These are phyloP conservation scores for Xerocomellus intermedius DNA, from an alignment of 768 basidiomycete genomes.

Conservation along the genomic window DNA sequence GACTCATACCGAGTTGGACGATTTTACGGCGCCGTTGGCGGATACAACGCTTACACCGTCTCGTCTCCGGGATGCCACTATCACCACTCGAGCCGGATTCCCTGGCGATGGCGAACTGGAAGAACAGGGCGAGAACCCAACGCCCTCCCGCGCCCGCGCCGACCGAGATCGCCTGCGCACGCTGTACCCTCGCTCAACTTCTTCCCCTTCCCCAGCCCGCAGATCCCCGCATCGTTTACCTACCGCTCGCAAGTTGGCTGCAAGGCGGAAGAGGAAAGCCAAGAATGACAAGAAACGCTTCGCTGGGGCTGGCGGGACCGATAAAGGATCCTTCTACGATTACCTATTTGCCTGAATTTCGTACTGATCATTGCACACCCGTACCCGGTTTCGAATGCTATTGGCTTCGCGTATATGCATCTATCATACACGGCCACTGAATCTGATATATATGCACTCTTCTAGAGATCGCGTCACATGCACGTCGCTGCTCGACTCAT, in stretches of 20 bases:
- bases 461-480: neutral
- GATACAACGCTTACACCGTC: slow-evolving; percentile 7
- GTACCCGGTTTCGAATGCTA: neutral
- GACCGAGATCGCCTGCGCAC: slow-evolving; percentile 30
- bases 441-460: slow-evolving; percentile 4
- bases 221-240: slow-evolving; percentile 28
- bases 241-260: slow-evolving; percentile 9
- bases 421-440: neutral
- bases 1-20: slow-evolving; percentile 19
- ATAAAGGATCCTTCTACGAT: slow-evolving; percentile 39
- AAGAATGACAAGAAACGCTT: slow-evolving; percentile 13
- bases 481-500: neutral
- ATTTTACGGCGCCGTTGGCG: slow-evolving; percentile 12
- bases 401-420: neutral
- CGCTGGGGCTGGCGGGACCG: slow-evolving; percentile 13
- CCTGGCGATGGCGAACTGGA: neutral
- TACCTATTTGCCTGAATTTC: slow-evolving; percentile 41
- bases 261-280: slow-evolving; percentile 17
- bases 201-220: slow-evolving; percentile 56
- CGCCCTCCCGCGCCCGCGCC: slow-evolving; percentile 21
- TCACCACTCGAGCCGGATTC: neutral
- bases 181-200: slow-evolving; percentile 40
- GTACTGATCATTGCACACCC: neutral
- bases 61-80: neutral
- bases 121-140: neutral